These are phyloP conservation scores for Hypoxylon sp. DNA, from an alignment of 2,329 filamentous ascomycete genomes.

Conservation along the genomic window DNA sequence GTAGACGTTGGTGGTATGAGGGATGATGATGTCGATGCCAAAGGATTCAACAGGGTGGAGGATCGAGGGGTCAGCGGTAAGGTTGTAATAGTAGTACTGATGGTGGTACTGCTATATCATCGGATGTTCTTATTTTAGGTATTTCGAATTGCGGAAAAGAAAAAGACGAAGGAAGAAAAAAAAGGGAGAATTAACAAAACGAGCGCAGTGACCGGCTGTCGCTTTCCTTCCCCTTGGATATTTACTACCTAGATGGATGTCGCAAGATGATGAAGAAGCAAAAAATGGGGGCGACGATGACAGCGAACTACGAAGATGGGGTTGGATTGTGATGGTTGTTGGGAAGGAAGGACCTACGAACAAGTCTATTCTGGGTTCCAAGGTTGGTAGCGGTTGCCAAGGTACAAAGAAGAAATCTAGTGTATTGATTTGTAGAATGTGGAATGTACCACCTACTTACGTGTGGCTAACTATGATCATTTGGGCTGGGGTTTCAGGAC, in stretches of 20 bases:
- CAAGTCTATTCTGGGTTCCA: slow-evolving; percentile 3
- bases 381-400: background rate
- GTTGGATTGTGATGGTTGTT: slow-evolving; percentile 23
- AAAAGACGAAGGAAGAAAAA: background rate
- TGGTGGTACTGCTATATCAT: slow-evolving; percentile 11
- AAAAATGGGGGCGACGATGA: slow-evolving; percentile 19
- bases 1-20: slow-evolving; percentile 16
- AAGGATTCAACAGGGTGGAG: slow-evolving; percentile 24
- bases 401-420: background rate
- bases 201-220: slow-evolving; percentile 25
- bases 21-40: slow-evolving; percentile 20
- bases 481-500: background rate
- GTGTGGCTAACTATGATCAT: background rate
- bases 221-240: slow-evolving; percentile 16
- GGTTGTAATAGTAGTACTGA: slow-evolving; percentile 6
- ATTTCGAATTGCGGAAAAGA: slow-evolving; percentile 1
- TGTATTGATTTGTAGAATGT: background rate
- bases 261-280: slow-evolving; percentile 9
- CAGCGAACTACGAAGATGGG: slow-evolving; percentile 27
- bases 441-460: background rate
- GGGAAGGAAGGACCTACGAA: slow-evolving; percentile 7
- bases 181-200: slow-evolving; percentile 3
- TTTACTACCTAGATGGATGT: slow-evolving; percentile 5
- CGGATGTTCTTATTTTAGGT: background rate
- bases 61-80: slow-evolving; percentile 32